Conservation (phyloP, 768 basidiomycete species). For the Ramaria sp. region DNA sequence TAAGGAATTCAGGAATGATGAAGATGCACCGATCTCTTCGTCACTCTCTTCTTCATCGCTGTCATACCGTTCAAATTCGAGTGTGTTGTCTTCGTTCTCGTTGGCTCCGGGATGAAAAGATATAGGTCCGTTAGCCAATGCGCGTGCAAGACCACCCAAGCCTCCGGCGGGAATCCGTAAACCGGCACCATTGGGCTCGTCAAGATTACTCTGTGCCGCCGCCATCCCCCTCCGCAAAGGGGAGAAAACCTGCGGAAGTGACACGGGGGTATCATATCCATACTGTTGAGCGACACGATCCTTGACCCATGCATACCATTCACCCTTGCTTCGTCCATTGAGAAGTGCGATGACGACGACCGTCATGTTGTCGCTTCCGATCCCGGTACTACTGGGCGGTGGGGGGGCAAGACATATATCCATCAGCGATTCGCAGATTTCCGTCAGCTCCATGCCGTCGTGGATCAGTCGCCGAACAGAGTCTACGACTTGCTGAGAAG, state of each 20-base stretch:
- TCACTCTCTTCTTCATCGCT: slow-evolving; percentile 49
- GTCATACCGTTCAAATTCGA: slow-evolving; percentile 55
- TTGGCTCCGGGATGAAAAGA: slow-evolving; percentile 38
- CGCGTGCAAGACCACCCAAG: slow-evolving; percentile 41
- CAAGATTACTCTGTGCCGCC: not conserved
- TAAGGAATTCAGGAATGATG: slow-evolving; percentile 26
- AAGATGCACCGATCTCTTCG: slow-evolving; percentile 26
- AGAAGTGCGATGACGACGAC: slow-evolving; percentile 82
- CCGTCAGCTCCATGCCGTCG: slow-evolving; percentile 63
- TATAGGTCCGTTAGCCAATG: slow-evolving; percentile 54
- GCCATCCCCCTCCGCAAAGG: slow-evolving; percentile 29
- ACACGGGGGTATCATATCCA: slow-evolving; percentile 69
- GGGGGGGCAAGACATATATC: slow-evolving; percentile 92
- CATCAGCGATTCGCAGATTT: slow-evolving; percentile 85
- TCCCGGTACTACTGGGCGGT: slow-evolving; percentile 79
- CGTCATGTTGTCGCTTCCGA: slow-evolving; percentile 99
- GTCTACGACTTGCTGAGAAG: slow-evolving; percentile 87
- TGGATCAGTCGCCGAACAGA: slow-evolving; percentile 75
- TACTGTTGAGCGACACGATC: slow-evolving; percentile 67
- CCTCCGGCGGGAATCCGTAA: slow-evolving; percentile 26
- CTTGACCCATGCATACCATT: slow-evolving; percentile 87
- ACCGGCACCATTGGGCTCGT: slow-evolving; percentile 14
- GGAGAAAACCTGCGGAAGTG: slow-evolving; percentile 69
- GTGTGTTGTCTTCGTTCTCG: slow-evolving; percentile 31
- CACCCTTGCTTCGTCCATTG: slow-evolving; percentile 76